A percentile compares a stretch with the other conserved stretches of the same genome.
Evolutionary conservation across 768 basidiomycete genomes (phyloP).

Genomic region (Naematelia encephala): DNA sequence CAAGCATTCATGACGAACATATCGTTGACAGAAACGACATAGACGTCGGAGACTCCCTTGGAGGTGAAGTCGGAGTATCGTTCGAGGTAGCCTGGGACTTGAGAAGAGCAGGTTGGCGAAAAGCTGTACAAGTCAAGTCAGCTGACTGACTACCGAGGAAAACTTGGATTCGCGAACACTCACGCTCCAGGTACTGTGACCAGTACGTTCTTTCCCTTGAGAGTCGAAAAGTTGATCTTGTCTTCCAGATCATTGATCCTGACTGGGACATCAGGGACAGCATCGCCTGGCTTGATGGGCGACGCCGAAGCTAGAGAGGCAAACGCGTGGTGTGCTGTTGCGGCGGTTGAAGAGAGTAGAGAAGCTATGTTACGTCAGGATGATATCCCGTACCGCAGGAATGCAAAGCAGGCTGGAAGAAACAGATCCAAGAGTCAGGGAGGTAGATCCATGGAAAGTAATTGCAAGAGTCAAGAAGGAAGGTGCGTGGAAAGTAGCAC

Average conservation of each 20-base stretch:
- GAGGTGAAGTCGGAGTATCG: constrained; percentile 68
- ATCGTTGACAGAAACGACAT: constrained; percentile 75
- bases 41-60: constrained; percentile 67
- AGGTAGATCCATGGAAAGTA: neutral
- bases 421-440: neutral
- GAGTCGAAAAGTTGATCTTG: constrained; percentile 46
- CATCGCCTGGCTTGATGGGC: constrained; percentile 55
- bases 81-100: constrained; percentile 61
- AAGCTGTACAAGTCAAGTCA: constrained; percentile 50
- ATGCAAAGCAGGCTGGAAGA: neutral
- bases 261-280: constrained; percentile 57
- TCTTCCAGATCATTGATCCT: constrained; percentile 61
- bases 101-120: constrained; percentile 65
- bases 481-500: too few species aligned
- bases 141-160: neutral
- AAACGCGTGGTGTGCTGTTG: constrained; percentile 60
- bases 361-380: constrained; percentile 25
- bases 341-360: constrained; percentile 58
- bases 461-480: neutral
- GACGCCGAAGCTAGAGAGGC: constrained; percentile 56
- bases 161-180: constrained; percentile 16
- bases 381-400: neutral
- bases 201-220: constrained; percentile 47
- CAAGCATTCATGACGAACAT: constrained; percentile 57
- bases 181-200: constrained; percentile 64